Percentiles rank a stretch among this genome's conserved stretches.
Evolutionary conservation across 768 basidiomycete species (phyloP).

Genomic region (Sarcodon sp.): DNA sequence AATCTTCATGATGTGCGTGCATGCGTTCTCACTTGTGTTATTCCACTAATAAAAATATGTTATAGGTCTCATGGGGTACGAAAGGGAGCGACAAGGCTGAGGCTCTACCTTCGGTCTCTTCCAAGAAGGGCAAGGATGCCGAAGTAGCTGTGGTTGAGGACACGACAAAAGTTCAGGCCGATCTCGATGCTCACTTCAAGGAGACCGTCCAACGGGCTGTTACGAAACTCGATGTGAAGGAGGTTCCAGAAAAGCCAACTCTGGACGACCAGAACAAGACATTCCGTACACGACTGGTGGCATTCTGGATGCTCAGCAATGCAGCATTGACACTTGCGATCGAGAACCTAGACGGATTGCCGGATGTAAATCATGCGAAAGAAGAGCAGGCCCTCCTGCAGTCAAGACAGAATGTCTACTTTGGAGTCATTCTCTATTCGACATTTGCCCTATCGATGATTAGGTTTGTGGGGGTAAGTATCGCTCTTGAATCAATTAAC

Average conservation of each 20-base stretch:
- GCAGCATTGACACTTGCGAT: constrained; percentile 63
- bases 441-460: constrained; percentile 63
- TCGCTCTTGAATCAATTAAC: neutral
- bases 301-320: constrained; percentile 70
- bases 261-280: constrained; percentile 87
- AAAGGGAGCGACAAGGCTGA: constrained; percentile 94
- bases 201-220: constrained; percentile 84
- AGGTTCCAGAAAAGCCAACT: constrained; percentile 64
- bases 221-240: constrained; percentile 56
- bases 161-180: constrained; percentile 68
- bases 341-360: constrained; percentile 60
- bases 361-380: constrained; percentile 20
- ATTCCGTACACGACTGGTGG: constrained; percentile 82
- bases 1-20: constrained; percentile 76
- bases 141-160: constrained; percentile 78
- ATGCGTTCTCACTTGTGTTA: neutral
- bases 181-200: constrained; percentile 85
- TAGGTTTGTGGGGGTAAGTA: constrained; percentile 65
- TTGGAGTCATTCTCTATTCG: constrained; percentile 67
- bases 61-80: constrained; percentile 83
- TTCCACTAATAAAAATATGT: neutral
- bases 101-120: constrained; percentile 78
- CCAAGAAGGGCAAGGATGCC: constrained; percentile 65
- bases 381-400: constrained; percentile 26
- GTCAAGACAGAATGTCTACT: constrained; percentile 47